Base-by-base conservation (phyloP, 768 basidiomycete genomes). In the Boletus edulis region DNA sequence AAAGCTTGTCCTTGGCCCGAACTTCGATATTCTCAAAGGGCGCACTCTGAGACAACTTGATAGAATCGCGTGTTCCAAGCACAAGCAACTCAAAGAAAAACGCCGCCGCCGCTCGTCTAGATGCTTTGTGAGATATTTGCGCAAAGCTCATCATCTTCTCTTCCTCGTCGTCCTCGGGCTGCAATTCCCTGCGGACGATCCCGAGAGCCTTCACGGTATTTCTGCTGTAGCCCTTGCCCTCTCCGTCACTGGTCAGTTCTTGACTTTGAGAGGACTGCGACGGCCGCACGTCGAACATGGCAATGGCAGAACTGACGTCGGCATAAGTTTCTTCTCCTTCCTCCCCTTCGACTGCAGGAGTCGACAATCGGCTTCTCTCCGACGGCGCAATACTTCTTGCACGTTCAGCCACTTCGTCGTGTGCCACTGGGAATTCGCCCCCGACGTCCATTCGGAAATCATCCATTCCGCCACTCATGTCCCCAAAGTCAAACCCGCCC, bases 61-160 rank as follows among this genome's bases (percentile, higher is more conserved):
- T 76, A 67, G 90, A 94, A 69, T 98, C 95, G 34, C 91, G 86
- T 5, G 96, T 98, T 11, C 93, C 87, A 2, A 99, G 83, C 2
- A 98, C 93, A 29, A 99, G 85, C 34, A 98, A 73, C 71, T 99
- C 97, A 68, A 99, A 99, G 80, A 99, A 99, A 78, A 99, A 98
- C 2, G 93, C 86, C 1, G 96, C 85, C 2, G 96, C 94, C 13
- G 94, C 97, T 40, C 93, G 85, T 45, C 91, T 87, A 11, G 92
- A 89, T 13, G 94, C 92, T 78, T 91, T 91, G 60, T 89, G 80
- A 14, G 91, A 79, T 76, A 93, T 80, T 64, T 82, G 76, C 39
- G 81, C 80, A 76, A 98, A 98, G 65, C 87, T 91, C 62, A 95
- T 73, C 10, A 73, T 71, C 69, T 84, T 88, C 32, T 85, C 84